Percentiles rank a stretch among this genome's conserved stretches.
These are phyloP conservation scores for Teratosphaeria viscida DNA, from an alignment of 2,329 filamentous ascomycete species.

Conservation along the genomic window DNA sequence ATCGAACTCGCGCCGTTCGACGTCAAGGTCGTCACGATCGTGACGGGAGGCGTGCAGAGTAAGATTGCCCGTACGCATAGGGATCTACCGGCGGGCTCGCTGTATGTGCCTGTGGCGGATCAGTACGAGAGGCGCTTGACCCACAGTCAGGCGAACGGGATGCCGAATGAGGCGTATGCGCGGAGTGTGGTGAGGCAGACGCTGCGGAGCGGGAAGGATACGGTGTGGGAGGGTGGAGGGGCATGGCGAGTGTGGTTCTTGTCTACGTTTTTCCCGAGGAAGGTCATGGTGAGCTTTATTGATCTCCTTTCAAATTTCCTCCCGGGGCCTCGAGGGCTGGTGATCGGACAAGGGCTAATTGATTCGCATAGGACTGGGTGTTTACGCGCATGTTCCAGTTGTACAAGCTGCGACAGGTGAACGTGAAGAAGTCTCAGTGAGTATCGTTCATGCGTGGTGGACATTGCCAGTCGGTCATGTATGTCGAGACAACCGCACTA, in stretches of 20 bases:
- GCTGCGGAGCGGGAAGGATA: slow-evolving; percentile 30
- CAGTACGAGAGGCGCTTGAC: slow-evolving; percentile 43
- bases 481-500: no score
- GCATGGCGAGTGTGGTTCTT: slow-evolving; percentile 40
- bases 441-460: slow-evolving; percentile 14
- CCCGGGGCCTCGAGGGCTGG: no score
- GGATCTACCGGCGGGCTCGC: slow-evolving; percentile 35
- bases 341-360: slow-evolving; percentile 18
- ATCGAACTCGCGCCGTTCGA: slow-evolving; percentile 46
- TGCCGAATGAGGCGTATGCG: slow-evolving; percentile 45
- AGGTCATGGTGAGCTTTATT: slow-evolving; percentile 22
- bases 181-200: slow-evolving; percentile 45
- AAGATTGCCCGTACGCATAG: slow-evolving; percentile 47
- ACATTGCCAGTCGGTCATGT: no score
- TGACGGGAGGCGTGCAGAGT: slow-evolving; percentile 51
- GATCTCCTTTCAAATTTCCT: no score
- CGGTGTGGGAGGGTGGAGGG: slow-evolving; percentile 43
- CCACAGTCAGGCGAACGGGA: slow-evolving; percentile 44
- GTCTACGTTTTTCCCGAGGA: slow-evolving; percentile 36
- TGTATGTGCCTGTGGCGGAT: slow-evolving; percentile 42
- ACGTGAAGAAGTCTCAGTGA: slow-evolving; percentile 18
- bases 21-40: slow-evolving; percentile 36
- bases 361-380: slow-evolving; percentile 28
- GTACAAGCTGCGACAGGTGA: slow-evolving; percentile 29
- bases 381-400: slow-evolving; percentile 44